A percentile compares a stretch with the other conserved stretches of the same genome.
phyloP scores from a whole-genome alignment of 2,329 filamentous ascomycete species.

The Aspergillus hiratsukae region DNA sequence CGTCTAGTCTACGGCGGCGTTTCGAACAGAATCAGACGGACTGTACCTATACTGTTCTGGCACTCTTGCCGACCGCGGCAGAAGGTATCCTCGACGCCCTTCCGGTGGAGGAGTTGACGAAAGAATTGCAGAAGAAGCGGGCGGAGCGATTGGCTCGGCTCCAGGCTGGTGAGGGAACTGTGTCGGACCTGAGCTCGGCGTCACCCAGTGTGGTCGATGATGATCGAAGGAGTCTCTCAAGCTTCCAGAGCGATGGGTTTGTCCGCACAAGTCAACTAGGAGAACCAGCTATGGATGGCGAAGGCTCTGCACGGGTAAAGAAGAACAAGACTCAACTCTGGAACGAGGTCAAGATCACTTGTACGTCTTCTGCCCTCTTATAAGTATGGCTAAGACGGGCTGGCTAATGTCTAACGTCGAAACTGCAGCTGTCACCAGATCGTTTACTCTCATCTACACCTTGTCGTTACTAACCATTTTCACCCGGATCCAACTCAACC shows the following conservation, averaged over 20 bases:
- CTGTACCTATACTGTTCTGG: slow-evolving; percentile 96
- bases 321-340: slow-evolving; percentile 91
- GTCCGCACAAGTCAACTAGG: slow-evolving; percentile 75
- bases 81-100: slow-evolving; percentile 82
- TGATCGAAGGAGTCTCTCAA: slow-evolving; percentile 71
- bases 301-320: slow-evolving; percentile 49
- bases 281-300: slow-evolving; percentile 50
- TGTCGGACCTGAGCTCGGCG: slow-evolving; percentile 54
- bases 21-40: slow-evolving; percentile 99
- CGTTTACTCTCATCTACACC: slow-evolving; percentile 89
- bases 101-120: slow-evolving; percentile 86
- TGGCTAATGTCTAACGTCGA: background rate
- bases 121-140: slow-evolving; percentile 92
- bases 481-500: slow-evolving; percentile 92
- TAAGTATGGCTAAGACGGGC: background rate
- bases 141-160: slow-evolving; percentile 63
- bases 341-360: slow-evolving; percentile 95
- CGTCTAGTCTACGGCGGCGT: slow-evolving; percentile 73
- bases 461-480: slow-evolving; percentile 84
- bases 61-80: slow-evolving; percentile 84
- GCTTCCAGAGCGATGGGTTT: slow-evolving; percentile 75
- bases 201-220: slow-evolving; percentile 73
- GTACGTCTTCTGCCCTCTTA: slow-evolving; percentile 45
- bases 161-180: slow-evolving; percentile 50
- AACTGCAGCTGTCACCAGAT: slow-evolving; percentile 71